Evolutionary conservation across 2,329 filamentous ascomycete species (phyloP).

Genomic region (Nannizzia gypsea): DNA sequence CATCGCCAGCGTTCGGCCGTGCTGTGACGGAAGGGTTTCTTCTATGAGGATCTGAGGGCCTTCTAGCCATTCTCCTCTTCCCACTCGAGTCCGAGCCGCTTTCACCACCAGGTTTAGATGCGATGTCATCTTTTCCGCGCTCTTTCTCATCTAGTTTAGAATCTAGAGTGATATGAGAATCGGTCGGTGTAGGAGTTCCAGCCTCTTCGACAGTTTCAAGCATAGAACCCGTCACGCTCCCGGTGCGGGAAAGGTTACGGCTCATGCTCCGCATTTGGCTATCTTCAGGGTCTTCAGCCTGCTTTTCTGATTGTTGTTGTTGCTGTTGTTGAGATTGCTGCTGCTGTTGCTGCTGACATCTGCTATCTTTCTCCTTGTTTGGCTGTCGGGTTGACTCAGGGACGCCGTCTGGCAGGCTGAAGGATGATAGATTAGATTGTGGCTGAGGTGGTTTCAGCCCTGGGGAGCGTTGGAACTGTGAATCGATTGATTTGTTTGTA

Average conservation of each 20-base stretch:
- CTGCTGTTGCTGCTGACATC: not conserved
- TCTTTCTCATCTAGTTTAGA: conserved; percentile 18
- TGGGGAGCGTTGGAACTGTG: not conserved
- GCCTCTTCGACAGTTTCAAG: conserved; percentile 89
- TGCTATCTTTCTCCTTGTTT: conserved; percentile 23
- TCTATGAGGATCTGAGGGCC: conserved; percentile 23
- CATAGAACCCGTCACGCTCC: conserved; percentile 48
- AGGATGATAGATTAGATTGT: not conserved
- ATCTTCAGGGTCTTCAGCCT: conserved; percentile 16
- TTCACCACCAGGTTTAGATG: conserved; percentile 41
- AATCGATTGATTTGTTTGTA: not conserved
- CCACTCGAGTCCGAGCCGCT: conserved; percentile 46
- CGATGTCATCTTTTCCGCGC: conserved; percentile 9
- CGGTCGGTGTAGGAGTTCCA: conserved; percentile 55
- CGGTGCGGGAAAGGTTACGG: conserved; percentile 49
- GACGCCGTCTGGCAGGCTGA: not conserved
- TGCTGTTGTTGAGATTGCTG: not conserved
- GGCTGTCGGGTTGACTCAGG: not conserved
- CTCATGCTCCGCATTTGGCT: conserved; percentile 18
- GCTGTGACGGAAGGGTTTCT: conserved; percentile 30
- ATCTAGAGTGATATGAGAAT: conserved; percentile 27
- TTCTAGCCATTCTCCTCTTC: conserved; percentile 16
- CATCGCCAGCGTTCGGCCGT: conserved; percentile 33
- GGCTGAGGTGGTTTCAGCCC: not conserved
- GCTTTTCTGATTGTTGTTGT: not conserved